Base-by-base conservation (phyloP, 805 yeast genomes). In the Saccharomycopsis oosterbeekiorum region DNA sequence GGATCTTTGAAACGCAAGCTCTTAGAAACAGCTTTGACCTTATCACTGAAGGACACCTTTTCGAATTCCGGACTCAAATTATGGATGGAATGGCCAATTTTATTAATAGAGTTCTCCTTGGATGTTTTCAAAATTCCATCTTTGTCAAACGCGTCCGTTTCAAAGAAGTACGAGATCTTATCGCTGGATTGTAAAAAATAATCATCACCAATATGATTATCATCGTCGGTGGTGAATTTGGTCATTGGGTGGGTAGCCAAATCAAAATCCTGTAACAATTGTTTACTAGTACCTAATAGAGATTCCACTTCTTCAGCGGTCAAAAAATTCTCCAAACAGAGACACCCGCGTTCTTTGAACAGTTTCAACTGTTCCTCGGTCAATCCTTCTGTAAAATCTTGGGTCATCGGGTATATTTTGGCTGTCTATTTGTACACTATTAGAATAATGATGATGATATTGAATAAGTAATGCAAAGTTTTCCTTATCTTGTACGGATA, bases 11-110 rank as follows among this genome's bases (percentile, higher is more conserved):
- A 83, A 0, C 80, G 76, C 56, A 88, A 71, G 58, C 79, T 76
- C 6, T 71, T 67, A 12, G 85, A 86, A 51, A 88, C 81, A 0
- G 69, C 77, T 51, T 75, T 70, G 5, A 85, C 79, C 39, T 80
- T 77, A 0, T 70, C 73, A 60, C 78, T 79, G 42, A 84, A 75
- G 0, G 93, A 84, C 29, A 83, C 70, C 11, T 71, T 65, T 24
- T 70, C 70, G 67, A 84, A 88, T n/a, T 70, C 67, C 0, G 75
- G 74, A 63, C 84, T 82, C 41, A 79, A 70, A 68, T 80, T 76
- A 68, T 88, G 96, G 15, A 88, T 70, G 1, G 88, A 89, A 68
- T 88, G 96, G 4, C 94, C 96, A 51, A 88, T 83, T 72, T 88
- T 88, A 72, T 88, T 88, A 68, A 88, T 77, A 1, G 92, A 80